A percentile compares a stretch with the other conserved stretches of the same genome.
Evolutionary conservation across 192 early-diverging fungal species (phyloP).

Genomic region (Dissophora ornata): DNA sequence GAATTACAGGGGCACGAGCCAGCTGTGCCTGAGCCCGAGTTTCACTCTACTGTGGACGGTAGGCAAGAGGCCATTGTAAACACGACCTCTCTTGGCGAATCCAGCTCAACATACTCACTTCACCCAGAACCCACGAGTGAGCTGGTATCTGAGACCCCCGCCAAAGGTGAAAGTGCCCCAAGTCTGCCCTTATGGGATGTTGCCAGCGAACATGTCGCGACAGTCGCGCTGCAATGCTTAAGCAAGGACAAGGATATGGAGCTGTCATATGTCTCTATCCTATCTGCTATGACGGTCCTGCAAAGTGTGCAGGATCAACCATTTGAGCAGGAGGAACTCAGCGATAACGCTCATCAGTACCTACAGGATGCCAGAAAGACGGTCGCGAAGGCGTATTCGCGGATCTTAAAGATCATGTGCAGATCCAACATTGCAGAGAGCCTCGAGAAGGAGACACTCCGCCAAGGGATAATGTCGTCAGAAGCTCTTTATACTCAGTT

Average conservation of each 20-base stretch:
- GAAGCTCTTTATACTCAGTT: slow-evolving; percentile 40
- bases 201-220: slow-evolving; percentile 37
- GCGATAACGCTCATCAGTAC: not conserved
- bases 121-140: too few species aligned
- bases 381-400: slow-evolving; percentile 18
- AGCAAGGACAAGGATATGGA: slow-evolving; percentile 42
- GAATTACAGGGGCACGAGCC: too few species aligned
- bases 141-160: too few species aligned
- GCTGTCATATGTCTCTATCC: slow-evolving; percentile 42
- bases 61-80: too few species aligned
- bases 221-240: slow-evolving; percentile 30
- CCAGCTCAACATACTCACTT: too few species aligned
- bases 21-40: too few species aligned
- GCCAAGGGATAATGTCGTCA: slow-evolving; percentile 39
- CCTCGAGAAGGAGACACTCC: slow-evolving; percentile 29
- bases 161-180: not conserved
- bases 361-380: not conserved
- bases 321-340: not conserved
- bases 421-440: not conserved
- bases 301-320: slow-evolving; percentile 27
- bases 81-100: too few species aligned
- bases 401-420: slow-evolving; percentile 42
- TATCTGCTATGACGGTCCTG: slow-evolving; percentile 40
- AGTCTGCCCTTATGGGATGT: slow-evolving; percentile 35
- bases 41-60: too few species aligned